Base-by-base conservation (phyloP, 2,329 filamentous ascomycete genomes). In the Aspergillus persii region DNA sequence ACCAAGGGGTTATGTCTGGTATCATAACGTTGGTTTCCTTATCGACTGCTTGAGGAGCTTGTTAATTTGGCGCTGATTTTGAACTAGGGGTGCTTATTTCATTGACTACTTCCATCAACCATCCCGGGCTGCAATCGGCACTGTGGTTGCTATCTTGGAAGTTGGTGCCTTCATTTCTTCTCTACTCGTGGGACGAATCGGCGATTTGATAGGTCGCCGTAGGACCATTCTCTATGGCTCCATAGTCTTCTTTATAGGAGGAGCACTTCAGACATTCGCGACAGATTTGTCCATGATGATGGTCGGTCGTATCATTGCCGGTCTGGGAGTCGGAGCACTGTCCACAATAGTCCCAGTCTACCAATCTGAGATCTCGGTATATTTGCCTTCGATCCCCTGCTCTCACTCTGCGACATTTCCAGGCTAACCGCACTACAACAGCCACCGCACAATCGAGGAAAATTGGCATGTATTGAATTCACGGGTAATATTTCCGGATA, bases 401-500 rank as follows among this genome's bases (percentile, higher is more conserved):
- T 41, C 7, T 41, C 23, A 12, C 23, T 23, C 31, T 11, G 41
- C 4, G 50, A 51, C 50, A 27, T 52, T 8, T 15, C 29, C 41
- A 18, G 63, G 56, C 66, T 71, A 56, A 71, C 50, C 11, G 26
- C 26, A 31, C n/a, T 53, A 23, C 46, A 55, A 29, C 53, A 74
- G 72, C 95, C 95, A 52, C 92, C 95, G 4, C 95, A 99, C 72
- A 98, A 96, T 76, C 86, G 95, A 69, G 95, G 95, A 63, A 96
- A 95, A 78, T 83, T 99, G 62, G 95, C 94, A 27, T 98, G 95
- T 75, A 98, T 99, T 66, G 95, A 99, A 75, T 99, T 98, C 72
- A 94, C 94, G 0, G 95, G 95, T 56, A 99, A 99, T 77, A 96
- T 99, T 63, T 89, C 91, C 61, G 95, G 95, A 33, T 99, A 99